These are phyloP conservation scores for Quercus ilex DNA, from an alignment of 306 rosid genomes.

Conservation along the genomic window DNA sequence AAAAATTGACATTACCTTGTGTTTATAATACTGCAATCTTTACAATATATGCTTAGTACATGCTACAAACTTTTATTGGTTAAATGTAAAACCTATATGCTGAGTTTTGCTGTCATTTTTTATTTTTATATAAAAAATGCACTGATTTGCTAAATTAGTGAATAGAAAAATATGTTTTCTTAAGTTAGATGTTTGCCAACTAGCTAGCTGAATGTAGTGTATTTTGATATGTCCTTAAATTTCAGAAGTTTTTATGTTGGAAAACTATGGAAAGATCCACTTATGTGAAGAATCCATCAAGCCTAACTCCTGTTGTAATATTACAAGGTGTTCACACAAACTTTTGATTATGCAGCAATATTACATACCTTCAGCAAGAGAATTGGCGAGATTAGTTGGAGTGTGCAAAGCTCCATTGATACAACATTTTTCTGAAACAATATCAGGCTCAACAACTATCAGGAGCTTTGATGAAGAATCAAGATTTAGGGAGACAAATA, in stretches of 20 bases:
- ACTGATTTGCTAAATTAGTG: not conserved
- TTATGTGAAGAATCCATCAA: not conserved
- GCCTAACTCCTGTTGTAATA: not conserved
- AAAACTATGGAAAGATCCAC: not conserved
- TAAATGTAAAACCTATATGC: not conserved
- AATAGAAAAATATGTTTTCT: not conserved
- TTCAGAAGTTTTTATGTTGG: not conserved
- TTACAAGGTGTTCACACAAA: not conserved
- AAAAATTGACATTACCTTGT: not conserved
- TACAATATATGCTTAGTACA: too few species aligned
- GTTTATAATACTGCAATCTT: not conserved
- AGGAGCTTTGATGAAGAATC: slow-evolving; percentile 80
- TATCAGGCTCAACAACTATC: slow-evolving; percentile 76
- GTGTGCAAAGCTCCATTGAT: slow-evolving; percentile 86
- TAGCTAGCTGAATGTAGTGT: not conserved
- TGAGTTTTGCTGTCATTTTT: not conserved
- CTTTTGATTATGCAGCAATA: slow-evolving; percentile 54
- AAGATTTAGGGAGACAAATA: slow-evolving; percentile 63
- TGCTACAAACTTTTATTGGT: too few species aligned
- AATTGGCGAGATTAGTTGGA: slow-evolving; percentile 73
- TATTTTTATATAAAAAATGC: not conserved
- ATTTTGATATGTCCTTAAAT: not conserved
- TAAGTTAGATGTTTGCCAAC: not conserved
- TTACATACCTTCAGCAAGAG: slow-evolving; percentile 75
- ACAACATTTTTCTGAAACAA: slow-evolving; percentile 86